These are phyloP conservation scores for Penicillium waksmanii DNA, from an alignment of 495 filamentous ascomycete species.

Conservation along the genomic window DNA sequence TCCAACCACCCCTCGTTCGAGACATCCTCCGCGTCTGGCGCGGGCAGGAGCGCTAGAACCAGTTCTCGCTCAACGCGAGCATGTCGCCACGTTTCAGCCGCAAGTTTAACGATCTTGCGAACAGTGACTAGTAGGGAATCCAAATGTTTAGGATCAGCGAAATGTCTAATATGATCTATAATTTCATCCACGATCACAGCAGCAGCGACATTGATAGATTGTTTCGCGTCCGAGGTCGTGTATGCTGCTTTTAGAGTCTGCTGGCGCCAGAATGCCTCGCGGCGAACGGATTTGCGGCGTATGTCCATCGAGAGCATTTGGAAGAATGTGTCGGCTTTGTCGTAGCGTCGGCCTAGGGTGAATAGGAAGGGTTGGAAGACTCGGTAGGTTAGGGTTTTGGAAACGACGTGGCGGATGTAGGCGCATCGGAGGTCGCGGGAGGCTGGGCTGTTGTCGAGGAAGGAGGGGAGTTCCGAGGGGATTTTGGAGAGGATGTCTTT, in stretches of 20 bases:
- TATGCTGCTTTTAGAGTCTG: conserved; percentile 67
- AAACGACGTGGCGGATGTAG: conserved; percentile 63
- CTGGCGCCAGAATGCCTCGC: conserved; percentile 67
- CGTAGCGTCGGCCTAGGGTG: conserved; percentile 61
- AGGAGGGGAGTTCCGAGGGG: conserved; percentile 59
- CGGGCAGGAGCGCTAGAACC: conserved; percentile 57
- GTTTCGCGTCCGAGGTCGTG: conserved; percentile 63
- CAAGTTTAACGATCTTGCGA: conserved; percentile 63
- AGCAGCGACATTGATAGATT: conserved; percentile 62
- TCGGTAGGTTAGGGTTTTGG: conserved; percentile 61
- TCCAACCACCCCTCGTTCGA: conserved; percentile 53
- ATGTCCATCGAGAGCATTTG: conserved; percentile 64
- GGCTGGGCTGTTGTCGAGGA: conserved; percentile 54
- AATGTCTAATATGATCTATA: conserved; percentile 59
- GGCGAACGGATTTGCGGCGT: conserved; percentile 61
- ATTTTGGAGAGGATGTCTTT: conserved; percentile 56
- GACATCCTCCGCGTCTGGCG: conserved; percentile 44
- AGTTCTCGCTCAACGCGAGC: conserved; percentile 66
- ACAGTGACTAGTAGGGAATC: conserved; percentile 56
- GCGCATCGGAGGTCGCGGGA: conserved; percentile 61
- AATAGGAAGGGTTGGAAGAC: conserved; percentile 70
- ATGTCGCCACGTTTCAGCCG: conserved; percentile 67
- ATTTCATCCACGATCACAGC: conserved; percentile 66
- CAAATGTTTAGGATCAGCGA: conserved; percentile 57
- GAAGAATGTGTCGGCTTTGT: conserved; percentile 66